phyloP scores from a whole-genome alignment of 2,329 filamentous ascomycete species.

The Akanthomyces lecanii region DNA sequence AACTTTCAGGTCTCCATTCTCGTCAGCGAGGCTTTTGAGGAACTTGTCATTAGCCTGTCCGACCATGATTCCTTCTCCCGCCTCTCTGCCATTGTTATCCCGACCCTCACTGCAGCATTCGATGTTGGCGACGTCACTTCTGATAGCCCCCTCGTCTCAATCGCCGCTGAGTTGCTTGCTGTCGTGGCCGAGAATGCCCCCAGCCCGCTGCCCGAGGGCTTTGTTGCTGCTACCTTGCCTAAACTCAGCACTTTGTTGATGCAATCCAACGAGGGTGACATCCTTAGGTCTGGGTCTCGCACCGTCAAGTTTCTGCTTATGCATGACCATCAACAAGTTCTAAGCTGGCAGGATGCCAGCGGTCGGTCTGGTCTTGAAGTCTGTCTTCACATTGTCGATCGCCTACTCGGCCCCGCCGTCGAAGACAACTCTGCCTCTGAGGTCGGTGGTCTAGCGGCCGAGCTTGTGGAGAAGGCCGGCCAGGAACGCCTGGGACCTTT shows the following conservation, averaged over 20 bases:
- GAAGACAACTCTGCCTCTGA: constrained; percentile 94
- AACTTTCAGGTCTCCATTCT: constrained; percentile 91
- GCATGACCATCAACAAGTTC: constrained; percentile 86
- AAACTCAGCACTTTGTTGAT: constrained; percentile 81
- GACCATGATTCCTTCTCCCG: constrained; percentile 67
- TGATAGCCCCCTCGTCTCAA: constrained; percentile 77
- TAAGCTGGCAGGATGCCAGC: constrained; percentile 76
- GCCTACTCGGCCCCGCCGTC: constrained; percentile 76
- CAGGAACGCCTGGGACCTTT: constrained; percentile 87
- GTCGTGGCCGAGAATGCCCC: constrained; percentile 78
- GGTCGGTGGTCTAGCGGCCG: constrained; percentile 88
- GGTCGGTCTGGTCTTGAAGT: constrained; percentile 84
- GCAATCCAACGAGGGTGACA: constrained; percentile 77
- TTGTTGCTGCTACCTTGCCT: constrained; percentile 79
- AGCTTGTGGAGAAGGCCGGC: constrained; percentile 92
- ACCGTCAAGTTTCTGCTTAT: constrained; percentile 84
- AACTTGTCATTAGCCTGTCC: constrained; percentile 68
- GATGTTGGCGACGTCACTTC: constrained; percentile 82
- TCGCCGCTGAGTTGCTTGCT: constrained; percentile 80
- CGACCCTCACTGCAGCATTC: constrained; percentile 82
- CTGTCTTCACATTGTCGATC: constrained; percentile 86
- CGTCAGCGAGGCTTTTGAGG: constrained; percentile 87
- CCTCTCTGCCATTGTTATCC: constrained; percentile 81
- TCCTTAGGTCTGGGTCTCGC: constrained; percentile 81
- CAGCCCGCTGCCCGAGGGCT: constrained; percentile 79